A percentile compares a stretch with the other conserved stretches of the same genome.
phyloP scores from a whole-genome alignment of 2,329 filamentous ascomycete genomes.

The Helotiales sp. region DNA sequence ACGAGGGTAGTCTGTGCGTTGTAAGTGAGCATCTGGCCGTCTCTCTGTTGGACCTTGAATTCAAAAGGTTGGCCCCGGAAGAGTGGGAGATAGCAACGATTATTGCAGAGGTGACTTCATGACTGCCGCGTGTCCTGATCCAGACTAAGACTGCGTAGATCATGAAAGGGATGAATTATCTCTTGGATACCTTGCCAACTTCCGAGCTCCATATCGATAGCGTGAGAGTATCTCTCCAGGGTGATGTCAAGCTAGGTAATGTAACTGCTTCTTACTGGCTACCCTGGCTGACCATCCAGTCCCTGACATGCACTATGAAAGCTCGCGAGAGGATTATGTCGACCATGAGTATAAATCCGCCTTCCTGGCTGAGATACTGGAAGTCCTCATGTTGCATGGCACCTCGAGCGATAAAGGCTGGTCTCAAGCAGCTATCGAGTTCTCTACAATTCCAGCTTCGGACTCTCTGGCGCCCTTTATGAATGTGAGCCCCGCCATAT shows the following conservation, averaged over 20 bases:
- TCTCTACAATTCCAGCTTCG: constrained; percentile 23
- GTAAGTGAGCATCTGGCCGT: constrained; percentile 24
- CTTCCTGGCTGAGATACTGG: constrained; percentile 29
- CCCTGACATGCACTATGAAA: constrained; percentile 26
- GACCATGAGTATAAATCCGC: constrained; percentile 21
- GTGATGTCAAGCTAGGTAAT: constrained; percentile 31
- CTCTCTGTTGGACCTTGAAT: constrained; percentile 26
- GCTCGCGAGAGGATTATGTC: constrained; percentile 17
- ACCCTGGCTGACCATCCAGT: constrained; percentile 19
- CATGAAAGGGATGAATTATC: constrained; percentile 32
- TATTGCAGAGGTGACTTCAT: constrained; percentile 23
- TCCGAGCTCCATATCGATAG: constrained; percentile 24
- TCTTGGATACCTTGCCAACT: constrained; percentile 21
- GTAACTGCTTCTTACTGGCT: background rate
- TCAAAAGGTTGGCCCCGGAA: constrained; percentile 23
- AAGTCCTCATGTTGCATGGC: constrained; percentile 27
- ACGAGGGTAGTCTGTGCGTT: constrained; percentile 24
- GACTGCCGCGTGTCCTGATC: background rate
- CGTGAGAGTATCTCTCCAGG: constrained; percentile 25
- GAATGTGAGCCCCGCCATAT: constrained; percentile 19
- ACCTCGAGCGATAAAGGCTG: constrained; percentile 18
- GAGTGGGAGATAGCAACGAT: constrained; percentile 32
- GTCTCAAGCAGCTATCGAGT: constrained; percentile 28
- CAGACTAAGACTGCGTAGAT: constrained; percentile 20
- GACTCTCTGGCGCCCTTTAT: constrained; percentile 24